Evolutionary conservation across 306 rosid genomes (phyloP), one percentile per base, ranked within the genome.

Genomic region (Casuarina cunninghamiana): DNA sequence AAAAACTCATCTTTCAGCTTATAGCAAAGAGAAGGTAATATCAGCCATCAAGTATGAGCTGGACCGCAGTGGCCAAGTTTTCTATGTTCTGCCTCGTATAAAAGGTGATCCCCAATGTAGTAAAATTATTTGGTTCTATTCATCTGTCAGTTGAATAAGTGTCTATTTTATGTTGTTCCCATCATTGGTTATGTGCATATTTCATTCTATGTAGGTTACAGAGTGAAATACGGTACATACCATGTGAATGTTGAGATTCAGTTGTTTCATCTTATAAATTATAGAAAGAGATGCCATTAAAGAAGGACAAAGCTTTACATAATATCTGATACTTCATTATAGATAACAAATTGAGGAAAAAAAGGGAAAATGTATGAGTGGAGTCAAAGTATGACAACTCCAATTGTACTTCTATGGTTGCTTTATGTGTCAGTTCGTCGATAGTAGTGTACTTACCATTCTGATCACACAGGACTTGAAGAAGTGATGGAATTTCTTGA

Each of bases 71-170:
- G 98, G 98, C 84, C 97, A 94, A 88, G 93, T 92, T 75, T 92
- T 94, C 77, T 91, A 90, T 80, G 98, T 94, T 80, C 80, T 94
- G 81, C 98, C 98, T 70, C 96, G 96, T 65, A 94, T 94, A 77
- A 94, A 88, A 91, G 98, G 97, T 94, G 80, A 85, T 69, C 63
- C 75, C 75, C 37, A 17, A 58, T 71, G 77, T 74, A 32, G 68
- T 15, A 53, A 26, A 69, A 73, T 32, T 53, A 65, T 66, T 55
- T 57, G 43, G 69, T 87, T 71, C 35, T 77, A 66, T 53, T 32
- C 50, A 21, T 78, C 62, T 43, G 70, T n/a, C 60, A 58, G 51
- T 41, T 48, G 5, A 58, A 35, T 6, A 55, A 12, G 53, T 26
- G 35, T 38, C 71, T 43, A 35, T 16, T 68, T 7, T 4, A 11